phyloP scores from a whole-genome alignment of 2,329 filamentous ascomycete species.

The Aspergillus sojae region DNA sequence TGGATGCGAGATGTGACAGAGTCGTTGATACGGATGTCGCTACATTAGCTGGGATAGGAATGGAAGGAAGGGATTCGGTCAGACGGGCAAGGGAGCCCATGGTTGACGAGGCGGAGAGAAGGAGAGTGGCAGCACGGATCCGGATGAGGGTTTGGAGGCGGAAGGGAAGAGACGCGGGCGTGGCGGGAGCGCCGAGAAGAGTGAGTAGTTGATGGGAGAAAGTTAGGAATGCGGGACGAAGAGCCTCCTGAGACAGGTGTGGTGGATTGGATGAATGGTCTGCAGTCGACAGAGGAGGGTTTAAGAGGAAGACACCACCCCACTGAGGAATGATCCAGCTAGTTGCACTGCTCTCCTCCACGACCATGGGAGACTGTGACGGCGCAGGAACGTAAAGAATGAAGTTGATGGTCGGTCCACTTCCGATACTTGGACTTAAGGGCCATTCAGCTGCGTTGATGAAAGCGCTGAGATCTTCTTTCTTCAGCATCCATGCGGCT shows the following conservation, averaged over 20 bases:
- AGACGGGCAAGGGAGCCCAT: constrained; percentile 90
- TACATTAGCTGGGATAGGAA: constrained; percentile 85
- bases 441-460: constrained; percentile 99
- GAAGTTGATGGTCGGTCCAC: constrained; percentile 93
- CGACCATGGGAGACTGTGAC: constrained; percentile 60
- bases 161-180: constrained; percentile 76
- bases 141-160: constrained; percentile 81
- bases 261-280: constrained; percentile 39
- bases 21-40: constrained; percentile 82
- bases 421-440: constrained; percentile 87
- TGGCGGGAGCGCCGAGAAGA: constrained; percentile 80
- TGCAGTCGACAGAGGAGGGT: constrained; percentile 46
- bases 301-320: constrained; percentile 77
- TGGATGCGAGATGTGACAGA: constrained; percentile 73
- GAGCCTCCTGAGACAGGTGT: constrained; percentile 64
- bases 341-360: constrained; percentile 63
- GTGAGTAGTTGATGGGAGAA: constrained; percentile 90
- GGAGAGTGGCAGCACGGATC: constrained; percentile 80
- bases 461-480: constrained; percentile 88
- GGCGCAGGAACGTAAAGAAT: constrained; percentile 84
- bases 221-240: constrained; percentile 80
- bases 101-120: constrained; percentile 88
- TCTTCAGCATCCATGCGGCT: constrained; percentile 71
- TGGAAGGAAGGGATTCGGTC: constrained; percentile 79
- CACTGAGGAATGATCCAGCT: constrained; percentile 97